These are phyloP conservation scores for Russula griseocarnosa DNA, from an alignment of 768 basidiomycete genomes.

Conservation along the genomic window DNA sequence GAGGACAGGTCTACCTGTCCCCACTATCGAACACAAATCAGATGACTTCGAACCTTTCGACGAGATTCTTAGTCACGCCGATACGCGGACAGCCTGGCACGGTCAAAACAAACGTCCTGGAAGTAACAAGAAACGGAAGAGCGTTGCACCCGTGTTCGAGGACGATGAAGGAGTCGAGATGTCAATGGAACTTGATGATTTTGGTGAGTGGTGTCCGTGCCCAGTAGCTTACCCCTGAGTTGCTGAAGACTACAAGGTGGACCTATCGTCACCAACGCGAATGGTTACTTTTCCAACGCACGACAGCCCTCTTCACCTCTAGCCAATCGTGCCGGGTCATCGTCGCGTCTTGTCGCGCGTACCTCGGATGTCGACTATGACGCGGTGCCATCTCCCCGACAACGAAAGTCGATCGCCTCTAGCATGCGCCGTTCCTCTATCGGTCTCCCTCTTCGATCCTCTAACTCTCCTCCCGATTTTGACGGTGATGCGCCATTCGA, in stretches of 20 bases:
- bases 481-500: conserved; percentile 27
- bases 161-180: conserved; percentile 56
- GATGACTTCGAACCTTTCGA: conserved; percentile 84
- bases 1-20: conserved; percentile 71
- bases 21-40: conserved; percentile 63
- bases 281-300: conserved; percentile 34
- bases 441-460: conserved; percentile 20
- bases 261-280: conserved; percentile 31
- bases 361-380: conserved; percentile 38
- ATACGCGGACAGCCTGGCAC: conserved; percentile 58
- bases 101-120: conserved; percentile 38
- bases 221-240: not conserved
- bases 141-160: conserved; percentile 34
- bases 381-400: conserved; percentile 36
- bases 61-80: conserved; percentile 64
- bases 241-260: conserved; percentile 1
- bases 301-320: conserved; percentile 33
- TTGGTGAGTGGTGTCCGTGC: conserved; percentile 41
- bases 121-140: conserved; percentile 40
- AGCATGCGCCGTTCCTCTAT: conserved; percentile 29
- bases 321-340: conserved; percentile 34
- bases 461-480: conserved; percentile 27
- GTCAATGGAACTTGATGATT: conserved; percentile 75
- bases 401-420: conserved; percentile 30
- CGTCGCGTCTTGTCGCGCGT: conserved; percentile 33